Evolutionary conservation across 345 rosid species (phyloP).

Genomic region (Hibiscus syriacus): DNA sequence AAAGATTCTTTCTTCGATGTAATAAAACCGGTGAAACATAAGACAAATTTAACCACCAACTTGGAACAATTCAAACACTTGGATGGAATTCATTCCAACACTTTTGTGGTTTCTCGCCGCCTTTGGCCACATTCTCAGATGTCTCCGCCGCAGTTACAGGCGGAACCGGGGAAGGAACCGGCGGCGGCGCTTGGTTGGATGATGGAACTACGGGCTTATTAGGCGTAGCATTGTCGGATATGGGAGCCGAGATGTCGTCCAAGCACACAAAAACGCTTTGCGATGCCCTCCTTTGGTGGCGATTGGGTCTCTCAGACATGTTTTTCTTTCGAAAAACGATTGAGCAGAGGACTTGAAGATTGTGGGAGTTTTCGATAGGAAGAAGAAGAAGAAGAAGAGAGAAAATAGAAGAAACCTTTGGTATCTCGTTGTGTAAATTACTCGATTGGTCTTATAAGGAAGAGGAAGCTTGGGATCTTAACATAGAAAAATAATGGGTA

Average conservation of each 20-base stretch:
- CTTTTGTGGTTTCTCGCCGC: background rate
- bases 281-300: no score
- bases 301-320: slow-evolving; percentile 6
- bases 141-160: background rate
- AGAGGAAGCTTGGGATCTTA: background rate
- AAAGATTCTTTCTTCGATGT: background rate
- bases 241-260: no score
- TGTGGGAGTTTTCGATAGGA: background rate
- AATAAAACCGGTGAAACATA: background rate
- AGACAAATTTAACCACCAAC: background rate
- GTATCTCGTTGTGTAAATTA: background rate
- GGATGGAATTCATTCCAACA: background rate
- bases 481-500: background rate
- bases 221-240: background rate
- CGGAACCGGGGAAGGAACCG: background rate
- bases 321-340: background rate
- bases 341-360: background rate
- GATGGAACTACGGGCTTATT: background rate
- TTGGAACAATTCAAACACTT: background rate
- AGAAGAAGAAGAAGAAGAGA: background rate
- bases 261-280: no score
- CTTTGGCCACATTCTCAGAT: background rate
- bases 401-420: background rate
- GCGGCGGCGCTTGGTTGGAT: background rate
- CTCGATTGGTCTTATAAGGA: background rate